Base-by-base conservation (phyloP, 2,329 filamentous ascomycete species). In the Malbranchea cinnamomea region DNA sequence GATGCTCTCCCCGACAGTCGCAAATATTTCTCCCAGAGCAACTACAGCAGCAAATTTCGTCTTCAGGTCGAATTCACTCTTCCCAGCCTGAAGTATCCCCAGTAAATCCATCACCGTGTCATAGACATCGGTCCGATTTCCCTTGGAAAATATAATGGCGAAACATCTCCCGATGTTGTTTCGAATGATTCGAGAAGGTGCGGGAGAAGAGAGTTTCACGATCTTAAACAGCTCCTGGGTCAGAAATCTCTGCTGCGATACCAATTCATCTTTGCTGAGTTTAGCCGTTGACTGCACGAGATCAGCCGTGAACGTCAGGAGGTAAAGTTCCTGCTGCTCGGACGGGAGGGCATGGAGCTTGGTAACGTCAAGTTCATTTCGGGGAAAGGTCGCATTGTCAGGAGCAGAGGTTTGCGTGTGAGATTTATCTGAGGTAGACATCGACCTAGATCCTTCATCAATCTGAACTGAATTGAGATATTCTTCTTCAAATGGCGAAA, bases 201-300 rank as follows among this genome's bases (percentile, higher is more conserved):
- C 70, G 33, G 87, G 87, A 23, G 82, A 68, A 28, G 74, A 53
- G 22, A 98, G 71, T 46, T 77, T 84, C 52, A 98, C 70, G 51
- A 98, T 78, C 57, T 93, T 83, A 54, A 95, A 81, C 41, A 94
- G 68, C 65, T 95, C 84, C 53, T 81, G 85, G 59, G 94, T 94
- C 45, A 98, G 67, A 51, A 82, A 81, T 45, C 84, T 74, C 56
- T 98, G 89, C 58, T 94, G 80, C 8, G 80, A 71, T 13, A 81
- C 87, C 42, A 85, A 79, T 49, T 80, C 79, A 43, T 93, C 82
- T 37, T 74, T 65, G 31, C 74, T 70, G 26, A 95, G 68, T 11
- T 41, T 41, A 31, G 74, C 66, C 25, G 92, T 79, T 65, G 94
- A 80, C 43, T 78, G 78, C 38, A 74, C 77, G 33, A 98, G 67